Conservation (phyloP, 2,329 filamentous ascomycete species). For the Cladophialophora chaetospira region DNA sequence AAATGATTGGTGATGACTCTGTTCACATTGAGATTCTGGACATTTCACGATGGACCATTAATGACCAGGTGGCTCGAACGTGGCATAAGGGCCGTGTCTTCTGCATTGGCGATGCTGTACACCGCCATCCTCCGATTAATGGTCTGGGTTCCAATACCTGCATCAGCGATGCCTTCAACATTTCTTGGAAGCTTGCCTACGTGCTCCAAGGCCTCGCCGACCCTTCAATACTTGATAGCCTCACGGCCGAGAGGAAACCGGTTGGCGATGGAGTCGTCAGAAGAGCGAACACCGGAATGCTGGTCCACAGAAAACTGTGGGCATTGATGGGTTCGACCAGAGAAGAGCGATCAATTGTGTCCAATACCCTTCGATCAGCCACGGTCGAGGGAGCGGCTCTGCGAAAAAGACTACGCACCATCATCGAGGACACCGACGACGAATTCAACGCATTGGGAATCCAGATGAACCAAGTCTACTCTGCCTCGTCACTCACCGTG, state of each 20-base stretch:
- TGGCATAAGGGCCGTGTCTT: conserved; percentile 50
- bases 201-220: conserved; percentile 37
- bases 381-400: background rate
- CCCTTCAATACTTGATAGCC: conserved; percentile 35
- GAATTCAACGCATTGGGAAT: background rate
- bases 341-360: conserved; percentile 18
- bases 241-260: conserved; percentile 38
- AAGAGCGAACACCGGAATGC: conserved; percentile 56
- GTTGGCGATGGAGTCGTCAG: conserved; percentile 50
- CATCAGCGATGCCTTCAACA: conserved; percentile 41
- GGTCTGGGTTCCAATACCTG: conserved; percentile 42
- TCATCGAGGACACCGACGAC: background rate
- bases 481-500: conserved; percentile 44
- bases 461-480: conserved; percentile 57
- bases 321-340: conserved; percentile 36
- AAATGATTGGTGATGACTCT: conserved; percentile 55
- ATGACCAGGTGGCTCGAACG: conserved; percentile 60
- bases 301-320: conserved; percentile 52
- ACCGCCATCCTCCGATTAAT: conserved; percentile 40
- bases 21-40: conserved; percentile 54
- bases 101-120: conserved; percentile 38
- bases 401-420: background rate
- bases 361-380: conserved; percentile 41
- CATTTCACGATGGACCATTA: conserved; percentile 60
- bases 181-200: conserved; percentile 41